Percentiles rank a stretch among this genome's conserved stretches.
Conservation (phyloP, 163 green algal species). For the Prototheca cutis region DNA sequence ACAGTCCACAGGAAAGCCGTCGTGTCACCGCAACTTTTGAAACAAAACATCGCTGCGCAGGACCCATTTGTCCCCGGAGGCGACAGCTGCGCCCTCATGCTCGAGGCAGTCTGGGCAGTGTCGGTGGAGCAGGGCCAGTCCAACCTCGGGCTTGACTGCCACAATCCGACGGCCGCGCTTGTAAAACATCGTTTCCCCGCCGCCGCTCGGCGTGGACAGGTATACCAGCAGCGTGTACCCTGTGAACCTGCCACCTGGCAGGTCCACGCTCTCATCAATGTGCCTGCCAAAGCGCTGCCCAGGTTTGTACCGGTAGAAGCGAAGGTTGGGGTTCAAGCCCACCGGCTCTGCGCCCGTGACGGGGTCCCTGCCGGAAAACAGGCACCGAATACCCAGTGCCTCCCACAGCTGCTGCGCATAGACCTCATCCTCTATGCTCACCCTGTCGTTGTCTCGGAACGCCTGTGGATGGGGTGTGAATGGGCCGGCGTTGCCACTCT, state of each 20-base stretch:
- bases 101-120: conserved; percentile 53
- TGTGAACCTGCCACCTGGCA: conserved; percentile 25
- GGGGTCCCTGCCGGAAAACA: conserved; percentile 17
- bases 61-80: conserved; percentile 53
- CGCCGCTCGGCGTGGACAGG: conserved; percentile 24
- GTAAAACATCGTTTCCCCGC: conserved; percentile 65
- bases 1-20: no score
- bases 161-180: conserved; percentile 21
- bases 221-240: conserved; percentile 70
- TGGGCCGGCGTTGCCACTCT: no score
- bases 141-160: conserved; percentile 32
- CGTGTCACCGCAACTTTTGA: no score
- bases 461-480: no score
- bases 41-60: conserved; percentile 62
- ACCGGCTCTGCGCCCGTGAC: conserved; percentile 18
- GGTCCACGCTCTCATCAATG: conserved; percentile 54
- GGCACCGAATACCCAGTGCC: conserved; percentile 25
- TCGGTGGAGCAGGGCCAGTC: conserved; percentile 53
- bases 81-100: conserved; percentile 48
- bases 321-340: conserved; percentile 63
- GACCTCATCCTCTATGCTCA: conserved; percentile 24
- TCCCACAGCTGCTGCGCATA: conserved; percentile 48
- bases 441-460: conserved; percentile 55
- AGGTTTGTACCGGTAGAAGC: conserved; percentile 54
- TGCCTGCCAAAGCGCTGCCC: conserved; percentile 64